Conservation (phyloP, 2,329 filamentous ascomycete species). For the Talaromyces islandicus region DNA sequence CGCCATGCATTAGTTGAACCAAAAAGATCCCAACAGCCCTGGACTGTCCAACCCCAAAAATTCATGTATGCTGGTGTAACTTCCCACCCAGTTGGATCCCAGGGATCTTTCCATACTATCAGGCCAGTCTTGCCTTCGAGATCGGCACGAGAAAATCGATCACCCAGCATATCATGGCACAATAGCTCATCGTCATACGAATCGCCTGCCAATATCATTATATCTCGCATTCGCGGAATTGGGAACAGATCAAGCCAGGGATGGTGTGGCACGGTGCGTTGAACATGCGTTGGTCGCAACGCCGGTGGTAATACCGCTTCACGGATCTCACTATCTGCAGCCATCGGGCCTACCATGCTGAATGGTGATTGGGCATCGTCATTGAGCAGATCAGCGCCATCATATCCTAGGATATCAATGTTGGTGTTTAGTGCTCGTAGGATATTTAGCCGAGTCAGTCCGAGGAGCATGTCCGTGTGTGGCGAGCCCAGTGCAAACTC, state of each 20-base stretch:
- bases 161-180: constrained; percentile 15
- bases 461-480: constrained; percentile 4
- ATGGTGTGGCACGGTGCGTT: constrained; percentile 8
- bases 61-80: constrained; percentile 18
- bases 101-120: constrained; percentile 24
- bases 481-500: constrained; percentile 7
- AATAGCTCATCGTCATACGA: constrained; percentile 14
- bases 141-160: background rate
- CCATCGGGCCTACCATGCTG: background rate
- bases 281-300: constrained; percentile 5
- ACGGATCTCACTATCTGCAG: background rate
- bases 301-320: background rate
- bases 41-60: constrained; percentile 24
- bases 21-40: constrained; percentile 18
- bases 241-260: constrained; percentile 11
- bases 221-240: constrained; percentile 10
- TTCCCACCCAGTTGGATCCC: constrained; percentile 24
- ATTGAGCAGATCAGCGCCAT: background rate
- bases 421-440: constrained; percentile 4
- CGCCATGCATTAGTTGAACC: constrained; percentile 24
- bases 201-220: constrained; percentile 13
- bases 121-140: constrained; percentile 11
- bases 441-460: constrained; percentile 6
- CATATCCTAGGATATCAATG: constrained; percentile 7
- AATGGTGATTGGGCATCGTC: constrained; percentile 9